Base-by-base conservation (phyloP, 1,139 yeast genomes). In the Geotrichum fermentans region DNA sequence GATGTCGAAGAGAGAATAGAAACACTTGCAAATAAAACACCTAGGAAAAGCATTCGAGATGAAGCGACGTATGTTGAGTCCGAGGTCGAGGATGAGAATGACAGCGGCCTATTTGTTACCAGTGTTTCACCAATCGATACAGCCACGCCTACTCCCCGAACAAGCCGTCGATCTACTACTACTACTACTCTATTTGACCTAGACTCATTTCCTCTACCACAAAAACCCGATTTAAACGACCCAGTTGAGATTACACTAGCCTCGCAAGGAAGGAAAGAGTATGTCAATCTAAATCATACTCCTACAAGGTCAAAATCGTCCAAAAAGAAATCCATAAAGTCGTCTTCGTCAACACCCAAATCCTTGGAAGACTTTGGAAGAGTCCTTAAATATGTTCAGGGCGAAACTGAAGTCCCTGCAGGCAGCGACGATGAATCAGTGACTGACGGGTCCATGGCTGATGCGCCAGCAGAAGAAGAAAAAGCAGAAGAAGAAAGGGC, bases 401-500 rank as follows among this genome's bases (percentile, higher is more conserved):
- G 14, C 24, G 45, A 36, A 14, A 18, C n/a, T n/a, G n/a, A n/a
- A n/a, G n/a, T n/a, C n/a, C n/a, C n/a, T n/a, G n/a, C n/a, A 40
- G 22, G 43, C 16, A 29, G n/a, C 34, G 34, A 30, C 6, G 6
- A 13, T 30, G 34, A 29, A 40, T 7, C 8, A 29, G n/a, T n/a
- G n/a, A n/a, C n/a, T n/a, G n/a, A n/a, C n/a, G n/a, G n/a, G n/a
- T n/a, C n/a, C n/a, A n/a, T n/a, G n/a, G n/a, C n/a, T n/a, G n/a
- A n/a, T n/a, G n/a, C n/a, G 8, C 29, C 17, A 13, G 36, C 17
- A 18, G 35, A 21, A 11, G 42, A 40, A 24, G 39, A 48, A 16
- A 41, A 46, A 34, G 44, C 36, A 28, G 26, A 49, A 44, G 38
- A 44, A 37, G 38, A 55, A 50, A 26, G 41, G 49, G 22, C 53